Conservation (phyloP, 345 rosid species). For the Lagerstroemia speciosa region DNA sequence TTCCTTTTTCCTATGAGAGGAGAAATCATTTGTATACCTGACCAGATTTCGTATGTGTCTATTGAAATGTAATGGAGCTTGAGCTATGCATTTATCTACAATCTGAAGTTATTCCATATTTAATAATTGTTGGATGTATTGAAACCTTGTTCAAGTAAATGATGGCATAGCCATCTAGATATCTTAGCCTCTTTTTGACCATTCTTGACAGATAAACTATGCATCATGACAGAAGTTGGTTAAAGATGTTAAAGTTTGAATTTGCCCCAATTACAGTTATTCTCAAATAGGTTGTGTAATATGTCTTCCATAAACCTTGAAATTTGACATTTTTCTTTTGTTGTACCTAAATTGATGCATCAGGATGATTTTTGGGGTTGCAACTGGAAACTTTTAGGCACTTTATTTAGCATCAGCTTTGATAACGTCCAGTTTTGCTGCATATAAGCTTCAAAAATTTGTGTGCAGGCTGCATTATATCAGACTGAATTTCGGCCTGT, state of each 20-base stretch:
- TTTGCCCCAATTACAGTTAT: not conserved
- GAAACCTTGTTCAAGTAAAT: not conserved
- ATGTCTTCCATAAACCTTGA: not conserved
- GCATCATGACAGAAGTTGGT: not conserved
- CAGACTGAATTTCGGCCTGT: conserved; percentile 95
- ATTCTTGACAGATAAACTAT: not conserved
- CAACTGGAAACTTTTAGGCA: not conserved
- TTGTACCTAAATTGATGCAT: not conserved
- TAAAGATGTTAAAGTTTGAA: not conserved
- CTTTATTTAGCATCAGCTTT: not conserved
- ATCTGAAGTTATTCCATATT: not conserved
- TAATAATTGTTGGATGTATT: not conserved
- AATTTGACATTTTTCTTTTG: not conserved
- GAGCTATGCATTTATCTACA: not conserved
- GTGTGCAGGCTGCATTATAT: conserved; percentile 75
- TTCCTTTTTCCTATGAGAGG: not conserved
- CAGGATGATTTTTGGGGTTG: not conserved
- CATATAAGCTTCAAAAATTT: conserved; percentile 6
- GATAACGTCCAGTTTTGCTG: not conserved
- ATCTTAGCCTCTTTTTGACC: not conserved
- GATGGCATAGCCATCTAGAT: not conserved
- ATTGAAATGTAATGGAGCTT: not conserved
- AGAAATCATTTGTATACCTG: not conserved
- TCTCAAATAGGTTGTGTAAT: not conserved
- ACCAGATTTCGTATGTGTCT: not conserved